Percentiles rank a stretch among this genome's conserved stretches.
phyloP scores from a whole-genome alignment of 768 basidiomycete genomes.

The Suillus paluster region DNA sequence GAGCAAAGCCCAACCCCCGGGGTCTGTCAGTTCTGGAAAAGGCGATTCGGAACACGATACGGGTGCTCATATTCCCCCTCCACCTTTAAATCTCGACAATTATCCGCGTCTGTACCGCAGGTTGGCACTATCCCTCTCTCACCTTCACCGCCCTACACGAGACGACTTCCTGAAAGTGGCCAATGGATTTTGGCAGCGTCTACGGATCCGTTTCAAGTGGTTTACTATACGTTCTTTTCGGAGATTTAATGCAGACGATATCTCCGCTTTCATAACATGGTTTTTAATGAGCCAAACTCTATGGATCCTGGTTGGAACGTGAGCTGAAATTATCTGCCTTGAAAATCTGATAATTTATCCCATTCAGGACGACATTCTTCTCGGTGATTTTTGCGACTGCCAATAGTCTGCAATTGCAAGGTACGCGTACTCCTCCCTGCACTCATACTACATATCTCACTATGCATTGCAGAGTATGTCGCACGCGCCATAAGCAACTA shows the following conservation, averaged over 20 bases:
- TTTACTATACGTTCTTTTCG: slow-evolving; percentile 94
- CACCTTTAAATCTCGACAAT: slow-evolving; percentile 56
- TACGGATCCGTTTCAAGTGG: slow-evolving; percentile 95
- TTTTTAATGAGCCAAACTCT: slow-evolving; percentile 94
- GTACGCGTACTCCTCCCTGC: slow-evolving; percentile 42
- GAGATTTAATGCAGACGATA: slow-evolving; percentile 94
- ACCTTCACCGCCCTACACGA: slow-evolving; percentile 77
- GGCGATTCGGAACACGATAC: slow-evolving; percentile 2
- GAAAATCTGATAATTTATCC: slow-evolving; percentile 10
- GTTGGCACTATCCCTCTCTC: slow-evolving; percentile 79
- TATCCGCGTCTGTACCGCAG: slow-evolving; percentile 83
- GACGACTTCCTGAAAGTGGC: slow-evolving; percentile 90
- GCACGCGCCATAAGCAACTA: slow-evolving; percentile 91
- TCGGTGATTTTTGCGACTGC: slow-evolving; percentile 89
- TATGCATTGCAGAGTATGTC: slow-evolving; percentile 63
- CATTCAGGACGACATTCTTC: slow-evolving; percentile 86
- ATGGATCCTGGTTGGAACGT: slow-evolving; percentile 91
- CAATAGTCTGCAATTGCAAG: slow-evolving; percentile 86
- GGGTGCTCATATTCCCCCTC: slow-evolving; percentile 15
- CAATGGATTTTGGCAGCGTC: slow-evolving; percentile 87
- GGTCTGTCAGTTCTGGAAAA: slow-evolving; percentile 4
- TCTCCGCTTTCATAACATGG: slow-evolving; percentile 95
- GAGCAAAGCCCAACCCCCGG: slow-evolving; percentile 11
- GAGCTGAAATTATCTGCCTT: slow-evolving; percentile 6
- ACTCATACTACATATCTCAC: slow-evolving; percentile 1